A percentile compares a stretch with the other conserved stretches of the same genome.
Evolutionary conservation across 768 basidiomycete genomes (phyloP).

Genomic region (Zangia roseola): DNA sequence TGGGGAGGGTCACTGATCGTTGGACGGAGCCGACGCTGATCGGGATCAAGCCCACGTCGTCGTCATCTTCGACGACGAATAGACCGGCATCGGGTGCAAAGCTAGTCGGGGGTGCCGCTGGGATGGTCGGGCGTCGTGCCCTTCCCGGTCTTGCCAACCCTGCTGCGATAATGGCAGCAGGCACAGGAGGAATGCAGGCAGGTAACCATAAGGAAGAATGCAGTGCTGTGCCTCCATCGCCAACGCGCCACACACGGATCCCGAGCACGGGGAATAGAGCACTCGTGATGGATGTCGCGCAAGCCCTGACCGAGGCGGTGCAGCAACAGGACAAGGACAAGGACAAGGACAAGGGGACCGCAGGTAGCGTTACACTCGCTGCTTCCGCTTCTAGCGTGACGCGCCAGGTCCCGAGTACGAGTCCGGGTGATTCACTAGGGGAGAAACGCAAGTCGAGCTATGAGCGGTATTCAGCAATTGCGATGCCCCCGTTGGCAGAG

Average conservation of each 20-base stretch:
- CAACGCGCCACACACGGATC: conserved; percentile 51
- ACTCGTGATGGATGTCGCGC: conserved; percentile 78
- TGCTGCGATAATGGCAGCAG: not conserved
- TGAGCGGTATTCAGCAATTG: conserved; percentile 62
- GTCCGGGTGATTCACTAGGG: conserved; percentile 22
- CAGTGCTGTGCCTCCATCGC: conserved; percentile 25
- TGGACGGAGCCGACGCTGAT: conserved; percentile 36
- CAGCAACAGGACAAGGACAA: conserved; percentile 11
- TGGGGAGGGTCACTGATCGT: conserved; percentile 27
- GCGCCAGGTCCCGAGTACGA: conserved; percentile 14
- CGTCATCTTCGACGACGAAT: not conserved
- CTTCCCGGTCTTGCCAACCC: conserved; percentile 40
- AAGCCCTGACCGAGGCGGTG: conserved; percentile 46
- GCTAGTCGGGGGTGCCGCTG: conserved; percentile 16
- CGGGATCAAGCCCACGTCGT: conserved; percentile 25
- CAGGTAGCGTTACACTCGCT: not conserved
- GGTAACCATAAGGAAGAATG: conserved; percentile 22
- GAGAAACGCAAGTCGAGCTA: conserved; percentile 68
- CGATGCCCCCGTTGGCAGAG: conserved; percentile 65
- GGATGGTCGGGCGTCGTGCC: conserved; percentile 39
- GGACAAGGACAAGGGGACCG: not conserved
- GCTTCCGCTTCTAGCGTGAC: not conserved
- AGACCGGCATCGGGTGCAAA: conserved; percentile 9
- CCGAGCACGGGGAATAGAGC: conserved; percentile 69
- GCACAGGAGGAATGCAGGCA: conserved; percentile 4